Evolutionary conservation across 768 basidiomycete genomes (phyloP), one percentile per base, ranked within the genome.

Genomic region (Leccinum imitatum): DNA sequence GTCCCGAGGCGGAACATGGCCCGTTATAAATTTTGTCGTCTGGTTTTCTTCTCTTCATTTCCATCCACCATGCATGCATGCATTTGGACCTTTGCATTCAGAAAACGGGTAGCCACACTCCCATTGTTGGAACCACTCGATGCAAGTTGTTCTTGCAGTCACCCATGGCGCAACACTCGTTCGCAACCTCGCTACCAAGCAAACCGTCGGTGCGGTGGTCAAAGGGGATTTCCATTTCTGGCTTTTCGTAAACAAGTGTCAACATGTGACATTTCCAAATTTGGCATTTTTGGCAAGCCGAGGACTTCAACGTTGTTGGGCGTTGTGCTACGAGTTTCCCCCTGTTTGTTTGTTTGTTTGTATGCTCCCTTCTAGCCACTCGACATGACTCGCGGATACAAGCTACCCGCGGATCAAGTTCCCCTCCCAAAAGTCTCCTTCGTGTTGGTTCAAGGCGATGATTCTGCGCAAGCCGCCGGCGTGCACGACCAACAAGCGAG

Each of bases 361-460:
- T 23, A 57, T 51, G 50, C 41, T 58, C 53, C 30, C 37, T 21
- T 47, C 19, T 56, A n/a, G 27, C 56, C 47, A 23, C 23, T 50
- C 15, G 27, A 51, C 59, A 80, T 80, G 79, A 72, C 76, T 37
- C 78, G 79, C 39, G 77, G 77, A 6, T 65, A 67, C 37, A 72
- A 72, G 50, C 75, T 76, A 0, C 76, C 79, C 27, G 69, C 68
- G 23, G 69, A 70, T 51, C 79, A 78, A 50, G 64, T 54, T 4
- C 69, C 75, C 3, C 72, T 91, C 37, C 90, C 90, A 35, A 86
- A 84, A 60, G 85, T 85, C n/a, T 82, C 84, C 27, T 91, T 88
- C 59, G 76, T 83, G 52, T 80, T 85, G 63, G 79, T 90, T 25
- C 78, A 85, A 63, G 87, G 87, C 67, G 87, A 87, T 15, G 79